Evolutionary conservation across 2,329 filamentous ascomycete genomes (phyloP), one percentile per base, ranked within the genome.

Genomic region (Trichoderma breve): DNA sequence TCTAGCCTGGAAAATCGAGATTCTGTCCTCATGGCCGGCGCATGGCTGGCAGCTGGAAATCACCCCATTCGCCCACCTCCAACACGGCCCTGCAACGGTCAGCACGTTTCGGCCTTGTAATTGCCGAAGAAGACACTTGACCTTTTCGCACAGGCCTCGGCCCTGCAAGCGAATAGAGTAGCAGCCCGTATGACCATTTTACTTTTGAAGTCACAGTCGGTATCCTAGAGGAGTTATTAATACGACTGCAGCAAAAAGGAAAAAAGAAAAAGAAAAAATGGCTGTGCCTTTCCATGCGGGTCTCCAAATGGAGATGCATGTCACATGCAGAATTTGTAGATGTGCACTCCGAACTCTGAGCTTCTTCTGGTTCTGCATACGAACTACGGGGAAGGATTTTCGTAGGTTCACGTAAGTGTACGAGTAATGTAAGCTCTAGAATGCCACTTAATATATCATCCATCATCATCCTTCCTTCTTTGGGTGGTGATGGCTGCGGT

Each of bases 61-160:
- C 53, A 72, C 36, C 74, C 74, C 68, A 75, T 75, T 75, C 72
- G 73, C 72, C 63, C 73, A 68, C 21, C 51, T 67, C 6, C 32
- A 11, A 34, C 36, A 14, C 7, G 36, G 53, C 34, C 53, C 53
- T 62, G 34, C 36, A 18, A 58, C 32, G 36, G 51, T 47, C 28
- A 66, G 47, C 51, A 55, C n/a, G n/a, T 55, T 66, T 26, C 63
- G 47, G 53, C 14, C 65, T 47, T 57, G 58, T 63, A 63, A 32
- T 39, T 63, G 43, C 58, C 67, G 43, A 70, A 70, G 39, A 39
- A 28, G 58, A 62, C 58, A 26, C 39, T 21, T 55, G 28, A 30
- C 39, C 55, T 26, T 51, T 47, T 57, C 28, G 58, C 28, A 63
- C 60, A 43, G 43, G 58, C 47, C 60, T 63, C 47, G 47, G 58